A percentile compares a stretch with the other conserved stretches of the same genome.
phyloP scores from a whole-genome alignment of 176 grass and related monocot genomes.

The Hyparrhenia diplandra region DNA sequence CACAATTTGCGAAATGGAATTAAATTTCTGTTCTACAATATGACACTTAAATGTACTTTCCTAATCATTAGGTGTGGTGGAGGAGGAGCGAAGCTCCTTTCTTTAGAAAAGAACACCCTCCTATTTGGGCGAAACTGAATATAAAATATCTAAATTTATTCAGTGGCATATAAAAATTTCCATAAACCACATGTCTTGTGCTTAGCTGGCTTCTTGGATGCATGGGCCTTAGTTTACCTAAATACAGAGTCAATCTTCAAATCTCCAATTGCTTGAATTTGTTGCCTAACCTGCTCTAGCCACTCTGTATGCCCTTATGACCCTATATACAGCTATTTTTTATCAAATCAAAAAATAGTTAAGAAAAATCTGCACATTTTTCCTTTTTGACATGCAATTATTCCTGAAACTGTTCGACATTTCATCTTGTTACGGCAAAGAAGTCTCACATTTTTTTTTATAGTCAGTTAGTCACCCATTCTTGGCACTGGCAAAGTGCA shows the following conservation, averaged over 20 bases:
- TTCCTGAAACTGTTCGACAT: background rate
- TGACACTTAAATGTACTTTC: too few species aligned
- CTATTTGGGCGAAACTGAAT: background rate
- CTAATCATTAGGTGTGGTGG: too few species aligned
- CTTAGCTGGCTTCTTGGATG: background rate
- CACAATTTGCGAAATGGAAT: too few species aligned
- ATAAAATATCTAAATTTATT: background rate
- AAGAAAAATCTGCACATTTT: background rate
- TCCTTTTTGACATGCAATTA: background rate
- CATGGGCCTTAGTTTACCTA: background rate
- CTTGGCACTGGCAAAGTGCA: background rate
- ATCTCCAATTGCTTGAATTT: background rate
- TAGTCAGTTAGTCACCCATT: background rate
- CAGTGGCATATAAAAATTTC: background rate
- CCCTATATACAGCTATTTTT: background rate
- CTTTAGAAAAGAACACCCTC: too few species aligned
- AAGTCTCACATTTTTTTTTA: too few species aligned
- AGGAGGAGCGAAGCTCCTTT: too few species aligned
- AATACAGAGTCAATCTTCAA: background rate
- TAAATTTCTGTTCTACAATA: too few species aligned
- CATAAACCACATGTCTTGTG: background rate
- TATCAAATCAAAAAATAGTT: background rate
- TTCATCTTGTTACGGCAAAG: background rate
- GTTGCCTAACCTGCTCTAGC: background rate
- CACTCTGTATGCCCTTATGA: background rate